Evolutionary conservation across 2,329 filamentous ascomycete genomes (phyloP).

Genomic region (Apiospora koreana): DNA sequence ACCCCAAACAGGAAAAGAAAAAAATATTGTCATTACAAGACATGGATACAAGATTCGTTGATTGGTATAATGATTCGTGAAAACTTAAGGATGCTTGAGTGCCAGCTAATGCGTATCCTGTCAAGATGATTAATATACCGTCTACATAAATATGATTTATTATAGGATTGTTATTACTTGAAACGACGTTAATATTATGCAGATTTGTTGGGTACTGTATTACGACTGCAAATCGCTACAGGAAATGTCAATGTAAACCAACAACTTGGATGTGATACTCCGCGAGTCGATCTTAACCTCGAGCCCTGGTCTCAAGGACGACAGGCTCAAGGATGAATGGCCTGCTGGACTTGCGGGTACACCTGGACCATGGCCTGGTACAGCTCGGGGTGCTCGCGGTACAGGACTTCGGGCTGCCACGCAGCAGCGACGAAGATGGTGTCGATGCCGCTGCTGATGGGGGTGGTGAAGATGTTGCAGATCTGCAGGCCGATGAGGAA

Average conservation of each 20-base stretch:
- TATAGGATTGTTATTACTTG: neutral
- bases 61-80: too few relatives aligned
- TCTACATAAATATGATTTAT: neutral
- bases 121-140: neutral
- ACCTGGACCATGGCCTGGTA: conserved; percentile 78
- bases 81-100: too few relatives aligned
- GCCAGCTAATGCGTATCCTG: neutral
- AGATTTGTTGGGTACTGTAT: neutral
- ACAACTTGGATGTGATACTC: neutral
- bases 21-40: too few relatives aligned
- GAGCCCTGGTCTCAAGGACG: neutral
- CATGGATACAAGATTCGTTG: too few relatives aligned
- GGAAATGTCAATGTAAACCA: neutral
- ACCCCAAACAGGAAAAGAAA: too few relatives aligned
- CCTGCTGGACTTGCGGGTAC: conserved; percentile 81
- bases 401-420: conserved; percentile 72
- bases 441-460: conserved; percentile 84
- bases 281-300: neutral
- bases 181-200: neutral
- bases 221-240: neutral
- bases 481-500: conserved; percentile 92
- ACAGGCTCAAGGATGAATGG: conserved; percentile 62
- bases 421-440: conserved; percentile 84
- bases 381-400: conserved; percentile 78
- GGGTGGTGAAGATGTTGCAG: conserved; percentile 85